Evolutionary conservation across 306 rosid species (phyloP), one percentile per base, ranked within the genome.

Genomic region (Sindora glabra): DNA sequence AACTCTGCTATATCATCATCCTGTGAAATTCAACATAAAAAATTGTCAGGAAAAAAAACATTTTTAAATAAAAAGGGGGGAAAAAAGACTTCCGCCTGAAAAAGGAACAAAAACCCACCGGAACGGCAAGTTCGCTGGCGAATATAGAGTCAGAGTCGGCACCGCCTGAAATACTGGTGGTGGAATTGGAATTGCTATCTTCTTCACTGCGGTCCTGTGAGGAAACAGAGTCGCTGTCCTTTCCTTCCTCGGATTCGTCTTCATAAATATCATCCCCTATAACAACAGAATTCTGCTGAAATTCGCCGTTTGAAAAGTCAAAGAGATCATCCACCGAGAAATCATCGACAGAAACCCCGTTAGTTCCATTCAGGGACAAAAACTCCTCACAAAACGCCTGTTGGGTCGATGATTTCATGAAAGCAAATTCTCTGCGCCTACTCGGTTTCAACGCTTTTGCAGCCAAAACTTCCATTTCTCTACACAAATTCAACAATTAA

Each of bases 361-460:
- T 62, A 53, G 65, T 62, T 0, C 76, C 71, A 48, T 76, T 65
- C 13, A 59, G 46, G 47, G 63, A 32, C 42, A 47, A 66, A 36
- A 53, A 10, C 2, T 91, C 97, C 8, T 87, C 87, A 0, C 70
- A 17, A 1, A 56, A 23, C 7, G 49, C 62, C 30, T 77, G 87
- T 56, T 69, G 87, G 23, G 74, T 30, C 60, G 74, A 16, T 44
- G 74, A 16, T 44, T 71, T 72, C 60, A 60, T 24, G 10, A 41
- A 44, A 18, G 84, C 46, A 33, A 77, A 75, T 78, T 91, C 94
- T 57, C 76, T 34, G 13, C 64, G 62, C 32, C 81, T 69, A 74
- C 97, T 90, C 14, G 94, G 70, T 70, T 83, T 90, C 67, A 90
- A 83, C 10, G 97, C 97, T 62, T 32, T 75, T 2, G 77, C 91